Base-by-base conservation (phyloP, 352 stramenopile species). In the Pythium dissotocum region DNA sequence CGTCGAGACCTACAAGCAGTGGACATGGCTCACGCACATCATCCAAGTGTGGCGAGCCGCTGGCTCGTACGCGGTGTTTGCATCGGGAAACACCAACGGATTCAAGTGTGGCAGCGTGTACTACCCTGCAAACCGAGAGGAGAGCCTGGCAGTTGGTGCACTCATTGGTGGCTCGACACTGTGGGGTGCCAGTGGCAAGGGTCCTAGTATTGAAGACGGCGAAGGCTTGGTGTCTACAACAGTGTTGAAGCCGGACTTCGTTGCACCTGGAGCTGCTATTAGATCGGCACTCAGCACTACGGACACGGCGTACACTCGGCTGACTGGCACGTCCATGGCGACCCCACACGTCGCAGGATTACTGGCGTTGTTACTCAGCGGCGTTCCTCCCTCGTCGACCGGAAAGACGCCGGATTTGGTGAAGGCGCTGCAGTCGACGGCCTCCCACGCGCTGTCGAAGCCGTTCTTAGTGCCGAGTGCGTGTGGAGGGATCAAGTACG, bases 321-420 rank as follows among this genome's bases (percentile, higher is more conserved):
- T 93, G 12, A 90, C 85, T 13, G 85, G 85, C 3, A 93, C 85
- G 26, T 91, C 83, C 5, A 93, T 93, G 85, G 82, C 85, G 16
- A 90, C 85, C 16, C 85, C 85, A 4, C 85, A 93, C 42, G 61
- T 93, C 6, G 71, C 82, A 30, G 85, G 85, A 30, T 72, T 78
- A 21, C 77, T 89, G 6, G 85, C 85, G 8, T 61, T 93, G 14
- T 58, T 93, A 8, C 71, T 91, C 5, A 85, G 80, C 64, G 62
- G 26, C 7, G 28, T 18, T 18, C 46, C 78, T 36, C 55, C 72
- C 30, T 12, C 61, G 36, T 12, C 65, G 54, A 70, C 13, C 2
- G 30, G 59, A n/a, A 57, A 65, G 40, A 48, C 62, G 12, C 73
- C 76, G 48, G 70, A 76, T 30, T n/a, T 88, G 0, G 46, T 88